These are phyloP conservation scores for Capronia americana DNA, from an alignment of 2,329 filamentous ascomycete species.

Conservation along the genomic window DNA sequence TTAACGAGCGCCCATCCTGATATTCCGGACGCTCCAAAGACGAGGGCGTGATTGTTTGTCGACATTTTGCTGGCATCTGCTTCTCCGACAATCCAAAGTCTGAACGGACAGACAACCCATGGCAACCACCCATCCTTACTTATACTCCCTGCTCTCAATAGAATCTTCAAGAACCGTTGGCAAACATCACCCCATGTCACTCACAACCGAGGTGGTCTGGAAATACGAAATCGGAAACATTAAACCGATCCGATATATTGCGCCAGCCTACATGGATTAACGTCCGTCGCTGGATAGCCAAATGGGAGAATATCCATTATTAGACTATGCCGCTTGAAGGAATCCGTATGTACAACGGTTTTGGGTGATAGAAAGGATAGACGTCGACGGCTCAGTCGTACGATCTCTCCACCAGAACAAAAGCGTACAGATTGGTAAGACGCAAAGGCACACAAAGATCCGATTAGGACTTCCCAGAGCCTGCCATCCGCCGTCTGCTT, in stretches of 20 bases:
- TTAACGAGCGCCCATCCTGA: slow-evolving; percentile 54
- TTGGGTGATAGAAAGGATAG: not conserved
- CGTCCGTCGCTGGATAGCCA: not conserved
- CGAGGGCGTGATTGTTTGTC: slow-evolving; percentile 44
- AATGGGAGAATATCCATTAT: too few species aligned
- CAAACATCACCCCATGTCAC: not conserved
- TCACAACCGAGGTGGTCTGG: not conserved
- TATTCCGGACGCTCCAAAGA: slow-evolving; percentile 53
- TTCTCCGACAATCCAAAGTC: not conserved
- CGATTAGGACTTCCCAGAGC: slow-evolving; percentile 11
- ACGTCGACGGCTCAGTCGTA: not conserved
- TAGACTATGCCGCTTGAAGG: not conserved
- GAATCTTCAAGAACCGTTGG: not conserved
- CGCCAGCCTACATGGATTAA: not conserved
- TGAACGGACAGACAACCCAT: not conserved
- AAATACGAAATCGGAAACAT: not conserved
- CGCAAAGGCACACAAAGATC: not conserved
- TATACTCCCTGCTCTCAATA: not conserved
- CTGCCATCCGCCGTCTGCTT: not conserved
- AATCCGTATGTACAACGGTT: not conserved
- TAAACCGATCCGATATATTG: not conserved
- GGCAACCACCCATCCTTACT: not conserved
- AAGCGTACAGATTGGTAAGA: not conserved
- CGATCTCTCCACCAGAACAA: not conserved
- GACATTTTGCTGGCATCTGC: slow-evolving; percentile 9